Conservation (phyloP, 2,329 filamentous ascomycete species). For the Boeremia lycopersici region DNA sequence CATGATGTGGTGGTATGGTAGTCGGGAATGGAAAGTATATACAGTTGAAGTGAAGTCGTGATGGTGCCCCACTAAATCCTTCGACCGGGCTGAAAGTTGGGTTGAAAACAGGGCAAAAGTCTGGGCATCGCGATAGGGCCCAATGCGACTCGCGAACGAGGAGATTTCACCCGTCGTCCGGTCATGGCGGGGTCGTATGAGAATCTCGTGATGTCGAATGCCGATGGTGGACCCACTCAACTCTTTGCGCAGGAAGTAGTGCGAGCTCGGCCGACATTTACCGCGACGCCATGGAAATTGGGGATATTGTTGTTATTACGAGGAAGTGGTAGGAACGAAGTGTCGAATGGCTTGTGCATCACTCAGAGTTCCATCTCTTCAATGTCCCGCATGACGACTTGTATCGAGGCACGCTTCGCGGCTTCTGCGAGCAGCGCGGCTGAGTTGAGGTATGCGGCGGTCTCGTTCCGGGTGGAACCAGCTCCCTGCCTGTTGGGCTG, state of each 20-base stretch:
- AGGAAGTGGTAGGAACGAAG: background rate
- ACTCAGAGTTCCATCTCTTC: constrained; percentile 68
- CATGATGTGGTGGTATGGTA: constrained; percentile 2
- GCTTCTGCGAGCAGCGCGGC: constrained; percentile 89
- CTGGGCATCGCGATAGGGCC: constrained; percentile 5
- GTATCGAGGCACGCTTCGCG: constrained; percentile 90
- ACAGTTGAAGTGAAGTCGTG: constrained; percentile 12
- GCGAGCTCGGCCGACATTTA: constrained; percentile 26
- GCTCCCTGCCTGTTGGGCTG: constrained; percentile 43
- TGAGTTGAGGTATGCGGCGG: constrained; percentile 73
- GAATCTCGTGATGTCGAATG: constrained; percentile 13
- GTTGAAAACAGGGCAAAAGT: constrained; percentile 2
- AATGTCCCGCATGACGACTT: constrained; percentile 84
- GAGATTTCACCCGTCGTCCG: background rate
- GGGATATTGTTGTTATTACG: background rate
- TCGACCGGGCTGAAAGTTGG: constrained; percentile 8
- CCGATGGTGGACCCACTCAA: constrained; percentile 25
- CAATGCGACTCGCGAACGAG: background rate
- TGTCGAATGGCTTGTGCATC: background rate
- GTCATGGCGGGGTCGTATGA: constrained; percentile 17
- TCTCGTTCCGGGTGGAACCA: constrained; percentile 51
- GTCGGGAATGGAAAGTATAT: background rate
- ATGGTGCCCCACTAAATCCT: constrained; percentile 6
- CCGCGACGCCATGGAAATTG: constrained; percentile 11
- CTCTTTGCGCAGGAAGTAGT: constrained; percentile 15